These are phyloP conservation scores for Boletellus emodensis DNA, from an alignment of 768 basidiomycete genomes.

Conservation along the genomic window DNA sequence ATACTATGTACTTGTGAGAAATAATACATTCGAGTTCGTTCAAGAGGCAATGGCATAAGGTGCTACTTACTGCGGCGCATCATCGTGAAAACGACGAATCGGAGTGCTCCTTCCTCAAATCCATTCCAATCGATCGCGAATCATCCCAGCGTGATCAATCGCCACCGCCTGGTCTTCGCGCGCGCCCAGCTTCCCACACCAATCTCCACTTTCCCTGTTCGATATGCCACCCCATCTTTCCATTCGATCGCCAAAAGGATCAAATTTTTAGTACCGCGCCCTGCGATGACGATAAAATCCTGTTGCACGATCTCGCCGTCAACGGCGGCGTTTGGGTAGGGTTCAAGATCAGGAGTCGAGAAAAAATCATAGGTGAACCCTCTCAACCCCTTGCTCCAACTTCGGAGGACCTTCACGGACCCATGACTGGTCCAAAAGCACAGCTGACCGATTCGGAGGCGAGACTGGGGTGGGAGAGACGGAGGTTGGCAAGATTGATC, in stretches of 20 bases:
- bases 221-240: conserved; percentile 13
- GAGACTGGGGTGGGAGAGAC: neutral
- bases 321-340: neutral
- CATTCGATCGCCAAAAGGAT: conserved; percentile 15
- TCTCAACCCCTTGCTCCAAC: neutral
- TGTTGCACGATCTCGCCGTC: conserved; percentile 3
- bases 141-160: conserved; percentile 9
- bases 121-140: too few relatives aligned
- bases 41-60: too few relatives aligned
- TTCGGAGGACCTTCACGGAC: neutral
- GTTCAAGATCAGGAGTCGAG: neutral
- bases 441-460: conserved; percentile 2
- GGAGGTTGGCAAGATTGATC: too few relatives aligned
- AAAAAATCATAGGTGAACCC: neutral
- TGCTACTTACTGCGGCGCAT: too few relatives aligned
- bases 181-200: neutral
- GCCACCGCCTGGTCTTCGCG: conserved; percentile 12
- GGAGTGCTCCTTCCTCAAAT: too few relatives aligned
- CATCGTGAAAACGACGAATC: too few relatives aligned
- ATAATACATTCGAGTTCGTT: too few relatives aligned
- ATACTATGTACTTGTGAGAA: too few relatives aligned
- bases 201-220: neutral
- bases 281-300: conserved; percentile 13
- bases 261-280: neutral
- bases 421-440: conserved; percentile 16